These are phyloP conservation scores for Eremochloa ophiuroides DNA, from an alignment of 176 grass and related monocot genomes.

Conservation along the genomic window DNA sequence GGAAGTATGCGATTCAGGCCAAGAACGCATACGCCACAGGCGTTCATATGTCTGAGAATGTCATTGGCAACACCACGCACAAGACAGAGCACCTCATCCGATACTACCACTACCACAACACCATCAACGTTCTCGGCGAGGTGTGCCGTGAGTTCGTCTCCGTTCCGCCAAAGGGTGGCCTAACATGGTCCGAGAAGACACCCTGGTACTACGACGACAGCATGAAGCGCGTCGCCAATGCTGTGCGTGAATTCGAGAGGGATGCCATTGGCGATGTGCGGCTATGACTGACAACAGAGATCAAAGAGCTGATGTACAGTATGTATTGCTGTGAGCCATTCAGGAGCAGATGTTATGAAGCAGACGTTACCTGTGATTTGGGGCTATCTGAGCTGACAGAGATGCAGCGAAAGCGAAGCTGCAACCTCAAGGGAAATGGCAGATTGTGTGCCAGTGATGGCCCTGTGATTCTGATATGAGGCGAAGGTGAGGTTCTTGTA, in stretches of 20 bases:
- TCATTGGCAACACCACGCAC: constrained; percentile 92
- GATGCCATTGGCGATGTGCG: constrained; percentile 22
- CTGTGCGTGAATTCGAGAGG: constrained; percentile 38
- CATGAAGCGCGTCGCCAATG: constrained; percentile 35
- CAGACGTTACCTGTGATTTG: neutral
- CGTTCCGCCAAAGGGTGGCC: constrained; percentile 46
- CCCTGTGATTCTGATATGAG: neutral
- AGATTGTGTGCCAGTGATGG: constrained; percentile 9
- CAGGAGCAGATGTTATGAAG: neutral
- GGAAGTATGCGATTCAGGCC: constrained; percentile 86
- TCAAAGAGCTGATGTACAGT: neutral
- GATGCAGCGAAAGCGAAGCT: constrained; percentile 18
- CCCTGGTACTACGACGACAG: constrained; percentile 76
- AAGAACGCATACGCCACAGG: constrained; percentile 79
- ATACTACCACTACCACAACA: constrained; percentile 97
- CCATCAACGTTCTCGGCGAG: constrained; percentile 75
- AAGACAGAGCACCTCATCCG: constrained; percentile 85
- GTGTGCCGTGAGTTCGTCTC: constrained; percentile 64
- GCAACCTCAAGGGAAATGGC: constrained; percentile 3
- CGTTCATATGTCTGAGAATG: constrained; percentile 84
- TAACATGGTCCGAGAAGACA: constrained; percentile 78
- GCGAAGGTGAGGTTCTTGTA: constrained; percentile 32
- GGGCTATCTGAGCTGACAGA: constrained; percentile 26
- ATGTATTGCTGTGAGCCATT: neutral
- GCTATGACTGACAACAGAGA: neutral